Conservation (phyloP, 164 flowering plant genomes). For the Stephania yunnanensis region DNA sequence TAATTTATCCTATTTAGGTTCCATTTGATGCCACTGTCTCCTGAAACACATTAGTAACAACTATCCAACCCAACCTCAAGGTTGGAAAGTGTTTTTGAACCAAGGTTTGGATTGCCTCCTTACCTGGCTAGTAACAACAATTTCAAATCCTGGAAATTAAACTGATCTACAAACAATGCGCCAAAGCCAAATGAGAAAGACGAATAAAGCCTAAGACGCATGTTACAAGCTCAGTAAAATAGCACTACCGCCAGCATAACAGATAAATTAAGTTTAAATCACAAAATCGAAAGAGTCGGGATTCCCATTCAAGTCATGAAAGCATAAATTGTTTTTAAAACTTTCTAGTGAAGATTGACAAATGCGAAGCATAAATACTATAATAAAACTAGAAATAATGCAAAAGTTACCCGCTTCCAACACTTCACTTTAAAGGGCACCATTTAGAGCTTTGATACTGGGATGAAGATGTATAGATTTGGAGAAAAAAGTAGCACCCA, state of each 20-base stretch:
- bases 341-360: neutral
- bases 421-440: no score
- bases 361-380: neutral
- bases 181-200: neutral
- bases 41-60: no score
- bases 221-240: neutral
- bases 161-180: neutral
- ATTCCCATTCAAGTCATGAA: neutral
- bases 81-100: no score
- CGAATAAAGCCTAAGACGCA: neutral
- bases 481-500: no score
- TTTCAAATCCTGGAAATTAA: neutral
- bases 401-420: neutral
- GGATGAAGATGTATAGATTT: no score
- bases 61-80: no score
- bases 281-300: neutral
- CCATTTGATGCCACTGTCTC: no score
- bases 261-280: neutral
- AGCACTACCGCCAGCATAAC: neutral
- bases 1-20: no score
- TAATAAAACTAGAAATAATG: neutral
- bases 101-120: no score
- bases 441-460: no score
- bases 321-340: neutral
- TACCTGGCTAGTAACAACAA: no score